phyloP scores from a whole-genome alignment of 108 stramenopile species.

The Aurantiochytrium sp. region DNA sequence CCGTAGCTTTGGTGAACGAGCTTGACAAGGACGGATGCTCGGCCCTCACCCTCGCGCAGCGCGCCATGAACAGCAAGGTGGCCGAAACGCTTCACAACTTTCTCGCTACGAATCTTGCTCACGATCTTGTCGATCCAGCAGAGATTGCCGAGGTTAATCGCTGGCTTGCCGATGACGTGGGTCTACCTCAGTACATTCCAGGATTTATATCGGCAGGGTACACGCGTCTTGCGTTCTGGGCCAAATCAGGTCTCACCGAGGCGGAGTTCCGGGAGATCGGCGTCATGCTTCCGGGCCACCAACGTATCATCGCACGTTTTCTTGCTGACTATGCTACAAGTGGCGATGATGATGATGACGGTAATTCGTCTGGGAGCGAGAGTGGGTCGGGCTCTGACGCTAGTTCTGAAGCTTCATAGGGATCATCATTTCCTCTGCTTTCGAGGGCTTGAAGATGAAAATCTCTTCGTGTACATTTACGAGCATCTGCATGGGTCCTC shows the following conservation, averaged over 20 bases:
- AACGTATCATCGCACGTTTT: not conserved
- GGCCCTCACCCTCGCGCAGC: not conserved
- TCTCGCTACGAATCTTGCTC: not conserved
- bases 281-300: not conserved
- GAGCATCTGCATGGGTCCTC: no score
- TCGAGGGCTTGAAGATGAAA: no score
- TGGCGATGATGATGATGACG: not conserved
- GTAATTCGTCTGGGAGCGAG: no score
- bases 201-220: not conserved
- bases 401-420: not conserved
- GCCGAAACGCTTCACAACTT: not conserved
- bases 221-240: conserved; percentile 3
- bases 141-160: not conserved
- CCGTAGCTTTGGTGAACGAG: not conserved
- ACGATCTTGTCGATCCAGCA: not conserved
- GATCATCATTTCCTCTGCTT: no score
- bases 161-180: not conserved
- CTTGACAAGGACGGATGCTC: not conserved
- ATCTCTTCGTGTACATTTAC: no score
- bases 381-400: not conserved
- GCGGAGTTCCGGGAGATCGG: not conserved
- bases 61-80: not conserved
- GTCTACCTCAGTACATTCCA: not conserved
- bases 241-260: not conserved
- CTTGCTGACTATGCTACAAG: not conserved